A percentile compares a stretch with the other conserved stretches of the same genome.
phyloP scores from a whole-genome alignment of 192 early-diverging fungal genomes.

The Umbelopsis sp. region DNA sequence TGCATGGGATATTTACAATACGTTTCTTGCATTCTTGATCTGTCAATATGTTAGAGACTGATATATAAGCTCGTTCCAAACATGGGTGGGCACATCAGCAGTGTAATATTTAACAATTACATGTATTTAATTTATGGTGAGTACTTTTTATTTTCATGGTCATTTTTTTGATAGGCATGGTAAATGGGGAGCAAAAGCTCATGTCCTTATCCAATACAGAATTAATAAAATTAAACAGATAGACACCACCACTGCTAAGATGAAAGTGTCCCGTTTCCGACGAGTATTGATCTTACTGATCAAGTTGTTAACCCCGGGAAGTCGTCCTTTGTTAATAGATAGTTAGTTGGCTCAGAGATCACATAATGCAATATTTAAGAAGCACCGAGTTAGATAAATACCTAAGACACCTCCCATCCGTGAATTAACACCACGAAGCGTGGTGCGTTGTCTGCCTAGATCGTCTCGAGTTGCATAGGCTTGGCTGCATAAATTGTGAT shows the following conservation, averaged over 20 bases:
- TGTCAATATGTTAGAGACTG: neutral
- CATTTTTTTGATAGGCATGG: slow-evolving; percentile 2
- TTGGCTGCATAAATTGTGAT: slow-evolving; percentile 55
- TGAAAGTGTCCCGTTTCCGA: slow-evolving; percentile 70
- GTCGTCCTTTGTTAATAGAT: slow-evolving; percentile 39
- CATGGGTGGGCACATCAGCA: too few relatives aligned
- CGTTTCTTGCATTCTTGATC: neutral
- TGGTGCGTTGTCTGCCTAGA: slow-evolving; percentile 62
- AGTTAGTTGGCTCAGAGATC: neutral
- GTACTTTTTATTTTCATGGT: slow-evolving; percentile 2
- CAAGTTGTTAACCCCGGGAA: slow-evolving; percentile 75
- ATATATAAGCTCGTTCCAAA: too few relatives aligned
- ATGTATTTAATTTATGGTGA: too few relatives aligned
- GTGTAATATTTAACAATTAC: too few relatives aligned
- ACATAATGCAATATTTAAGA: neutral
- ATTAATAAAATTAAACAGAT: slow-evolving; percentile 52
- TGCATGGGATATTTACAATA: neutral
- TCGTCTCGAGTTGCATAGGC: slow-evolving; percentile 72
- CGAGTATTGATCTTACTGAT: slow-evolving; percentile 69
- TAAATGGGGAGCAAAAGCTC: slow-evolving; percentile 1
- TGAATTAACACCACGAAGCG: slow-evolving; percentile 55
- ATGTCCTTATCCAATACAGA: slow-evolving; percentile 39
- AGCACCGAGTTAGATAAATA: slow-evolving; percentile 23
- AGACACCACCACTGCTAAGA: slow-evolving; percentile 71
- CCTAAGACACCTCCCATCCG: slow-evolving; percentile 59